phyloP scores from a whole-genome alignment of 129 eudicot species.

The Chrysanthemum seticuspe region DNA sequence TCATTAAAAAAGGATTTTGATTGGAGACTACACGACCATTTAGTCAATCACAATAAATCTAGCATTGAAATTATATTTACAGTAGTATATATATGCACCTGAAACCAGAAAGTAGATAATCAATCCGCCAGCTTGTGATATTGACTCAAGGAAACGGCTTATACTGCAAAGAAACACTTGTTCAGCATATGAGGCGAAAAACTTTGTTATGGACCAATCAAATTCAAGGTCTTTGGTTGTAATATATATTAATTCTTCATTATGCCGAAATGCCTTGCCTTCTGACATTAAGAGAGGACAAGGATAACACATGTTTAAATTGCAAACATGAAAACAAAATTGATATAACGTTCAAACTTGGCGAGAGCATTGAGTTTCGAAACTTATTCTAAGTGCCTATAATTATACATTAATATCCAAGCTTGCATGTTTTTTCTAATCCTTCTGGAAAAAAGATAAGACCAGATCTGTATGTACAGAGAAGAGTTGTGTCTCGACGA shows the following conservation, averaged over 20 bases:
- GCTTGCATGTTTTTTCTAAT: slow-evolving; percentile 41
- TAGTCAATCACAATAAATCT: background rate
- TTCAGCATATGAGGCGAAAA: slow-evolving; percentile 2
- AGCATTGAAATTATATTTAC: slow-evolving; percentile 3
- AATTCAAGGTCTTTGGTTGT: background rate
- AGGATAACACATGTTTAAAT: slow-evolving; percentile 2
- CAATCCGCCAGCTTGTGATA: slow-evolving; percentile 7
- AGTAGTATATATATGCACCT: slow-evolving; percentile 12
- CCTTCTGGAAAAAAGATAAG: slow-evolving; percentile 95
- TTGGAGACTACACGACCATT: no score
- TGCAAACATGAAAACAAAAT: slow-evolving; percentile 20
- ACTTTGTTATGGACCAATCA: background rate
- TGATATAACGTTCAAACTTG: slow-evolving; percentile 10
- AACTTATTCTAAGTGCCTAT: slow-evolving; percentile 30
- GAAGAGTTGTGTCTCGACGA: slow-evolving; percentile 95
- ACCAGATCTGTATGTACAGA: slow-evolving; percentile 98
- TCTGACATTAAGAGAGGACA: background rate
- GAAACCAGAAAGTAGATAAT: slow-evolving; percentile 6
- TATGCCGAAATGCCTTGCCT: slow-evolving; percentile 3
- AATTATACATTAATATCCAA: slow-evolving; percentile 33
- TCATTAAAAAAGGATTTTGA: no score
- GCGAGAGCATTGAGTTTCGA: slow-evolving; percentile 19
- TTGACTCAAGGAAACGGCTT: slow-evolving; percentile 8
- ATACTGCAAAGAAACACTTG: slow-evolving; percentile 9
- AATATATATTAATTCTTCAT: slow-evolving; percentile 4